Percentiles rank a stretch among this genome's conserved stretches.
Conservation (phyloP, 2,329 filamentous ascomycete genomes). For the Sclerotinia glacialis region DNA sequence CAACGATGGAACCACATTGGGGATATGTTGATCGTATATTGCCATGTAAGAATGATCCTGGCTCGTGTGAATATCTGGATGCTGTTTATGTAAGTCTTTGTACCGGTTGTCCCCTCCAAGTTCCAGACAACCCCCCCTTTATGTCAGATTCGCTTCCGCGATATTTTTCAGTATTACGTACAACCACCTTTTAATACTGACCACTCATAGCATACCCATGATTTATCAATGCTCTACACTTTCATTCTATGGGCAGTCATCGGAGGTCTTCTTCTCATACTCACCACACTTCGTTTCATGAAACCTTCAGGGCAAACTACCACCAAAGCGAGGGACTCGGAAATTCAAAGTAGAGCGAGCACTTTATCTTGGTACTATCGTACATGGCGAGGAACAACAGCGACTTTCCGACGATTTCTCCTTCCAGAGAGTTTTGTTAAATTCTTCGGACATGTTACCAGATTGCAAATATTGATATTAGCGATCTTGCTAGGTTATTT, state of each 20-base stretch:
- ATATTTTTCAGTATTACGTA: neutral
- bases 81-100: constrained; percentile 46
- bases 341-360: neutral
- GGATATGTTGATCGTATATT: constrained; percentile 53
- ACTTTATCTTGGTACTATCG: constrained; percentile 33
- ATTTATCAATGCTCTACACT: constrained; percentile 53
- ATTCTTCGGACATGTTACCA: constrained; percentile 66
- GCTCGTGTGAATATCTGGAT: constrained; percentile 58
- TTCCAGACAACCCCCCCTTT: too few relatives aligned
- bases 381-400: constrained; percentile 24
- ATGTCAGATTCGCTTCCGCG: neutral
- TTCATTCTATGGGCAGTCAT: constrained; percentile 57
- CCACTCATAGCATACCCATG: constrained; percentile 44
- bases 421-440: constrained; percentile 57
- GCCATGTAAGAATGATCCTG: constrained; percentile 55
- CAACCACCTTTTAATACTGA: neutral
- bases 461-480: constrained; percentile 64
- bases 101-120: neutral
- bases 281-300: constrained; percentile 40
- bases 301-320: constrained; percentile 28
- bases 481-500: constrained; percentile 59
- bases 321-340: constrained; percentile 28
- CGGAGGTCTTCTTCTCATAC: constrained; percentile 47
- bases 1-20: constrained; percentile 43
- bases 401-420: constrained; percentile 44